Percentiles rank a stretch among this genome's conserved stretches.
Evolutionary conservation across 2,329 filamentous ascomycete genomes (phyloP).

Genomic region (Botrytis pseudocinerea): DNA sequence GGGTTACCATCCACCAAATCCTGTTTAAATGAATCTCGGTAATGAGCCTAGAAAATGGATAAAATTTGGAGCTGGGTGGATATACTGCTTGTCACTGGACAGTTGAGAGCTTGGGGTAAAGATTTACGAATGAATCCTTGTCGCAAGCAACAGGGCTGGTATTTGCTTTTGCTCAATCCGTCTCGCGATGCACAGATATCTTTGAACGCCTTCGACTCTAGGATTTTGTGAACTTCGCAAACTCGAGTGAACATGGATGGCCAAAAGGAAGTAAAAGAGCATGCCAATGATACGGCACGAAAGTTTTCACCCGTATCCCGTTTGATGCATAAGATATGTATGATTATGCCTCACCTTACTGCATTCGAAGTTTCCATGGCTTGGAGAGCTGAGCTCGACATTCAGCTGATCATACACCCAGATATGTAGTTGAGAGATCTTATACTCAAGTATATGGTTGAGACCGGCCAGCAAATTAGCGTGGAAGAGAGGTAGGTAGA

Average conservation of each 20-base stretch:
- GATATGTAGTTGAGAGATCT: not conserved
- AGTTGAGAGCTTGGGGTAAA: slow-evolving; percentile 2
- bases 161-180: slow-evolving; percentile 1
- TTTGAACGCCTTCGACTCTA: not conserved
- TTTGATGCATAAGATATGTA: not conserved
- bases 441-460: not conserved
- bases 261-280: slow-evolving; percentile 3
- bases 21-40: slow-evolving; percentile 5
- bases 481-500: not conserved
- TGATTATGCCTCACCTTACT: not conserved
- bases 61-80: not conserved
- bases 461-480: not conserved
- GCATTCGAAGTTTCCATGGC: not conserved
- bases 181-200: not conserved
- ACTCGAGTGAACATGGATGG: not conserved
- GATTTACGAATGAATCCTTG: not conserved
- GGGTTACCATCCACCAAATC: not conserved
- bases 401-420: not conserved
- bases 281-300: not conserved
- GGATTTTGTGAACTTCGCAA: not conserved
- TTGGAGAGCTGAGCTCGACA: not conserved
- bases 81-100: not conserved
- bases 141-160: not conserved
- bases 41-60: not conserved
- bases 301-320: not conserved